Percentiles rank a stretch among this genome's conserved stretches.
Conservation (phyloP, 1,284 basidiomycete genomes). For the Trametes hirsuta region DNA sequence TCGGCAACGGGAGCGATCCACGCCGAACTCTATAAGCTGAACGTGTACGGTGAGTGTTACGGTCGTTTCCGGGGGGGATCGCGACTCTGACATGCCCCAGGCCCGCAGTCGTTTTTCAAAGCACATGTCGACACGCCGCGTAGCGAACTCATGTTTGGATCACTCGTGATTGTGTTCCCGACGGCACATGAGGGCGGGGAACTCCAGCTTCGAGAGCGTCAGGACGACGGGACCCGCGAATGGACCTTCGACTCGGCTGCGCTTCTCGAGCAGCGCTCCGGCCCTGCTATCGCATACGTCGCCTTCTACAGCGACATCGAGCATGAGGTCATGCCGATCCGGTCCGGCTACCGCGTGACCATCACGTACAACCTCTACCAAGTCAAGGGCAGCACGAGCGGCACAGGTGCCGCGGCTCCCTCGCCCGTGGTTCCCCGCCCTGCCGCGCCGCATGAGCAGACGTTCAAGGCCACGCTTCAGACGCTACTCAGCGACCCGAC, state of each 20-base stretch:
- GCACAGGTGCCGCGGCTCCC: background rate
- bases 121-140: slow-evolving; percentile 32
- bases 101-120: slow-evolving; percentile 31
- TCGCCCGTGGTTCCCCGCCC: background rate
- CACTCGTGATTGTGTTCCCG: slow-evolving; percentile 47
- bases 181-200: slow-evolving; percentile 45
- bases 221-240: background rate
- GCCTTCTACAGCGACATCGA: slow-evolving; percentile 50
- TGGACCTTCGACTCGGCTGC: slow-evolving; percentile 37
- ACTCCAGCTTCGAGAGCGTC: slow-evolving; percentile 39
- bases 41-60: slow-evolving; percentile 9
- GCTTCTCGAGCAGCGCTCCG: slow-evolving; percentile 16
- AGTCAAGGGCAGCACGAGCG: background rate
- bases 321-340: slow-evolving; percentile 47
- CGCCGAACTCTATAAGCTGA: slow-evolving; percentile 32
- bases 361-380: slow-evolving; percentile 46
- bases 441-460: background rate
- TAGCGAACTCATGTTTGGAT: slow-evolving; percentile 39
- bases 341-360: slow-evolving; percentile 43
- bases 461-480: slow-evolving; percentile 20
- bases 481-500: slow-evolving; percentile 30
- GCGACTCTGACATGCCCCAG: background rate
- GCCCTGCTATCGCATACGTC: slow-evolving; percentile 36
- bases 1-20: slow-evolving; percentile 15
- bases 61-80: background rate